phyloP scores from a whole-genome alignment of 1,284 basidiomycete genomes.

The Leccinum fallax region DNA sequence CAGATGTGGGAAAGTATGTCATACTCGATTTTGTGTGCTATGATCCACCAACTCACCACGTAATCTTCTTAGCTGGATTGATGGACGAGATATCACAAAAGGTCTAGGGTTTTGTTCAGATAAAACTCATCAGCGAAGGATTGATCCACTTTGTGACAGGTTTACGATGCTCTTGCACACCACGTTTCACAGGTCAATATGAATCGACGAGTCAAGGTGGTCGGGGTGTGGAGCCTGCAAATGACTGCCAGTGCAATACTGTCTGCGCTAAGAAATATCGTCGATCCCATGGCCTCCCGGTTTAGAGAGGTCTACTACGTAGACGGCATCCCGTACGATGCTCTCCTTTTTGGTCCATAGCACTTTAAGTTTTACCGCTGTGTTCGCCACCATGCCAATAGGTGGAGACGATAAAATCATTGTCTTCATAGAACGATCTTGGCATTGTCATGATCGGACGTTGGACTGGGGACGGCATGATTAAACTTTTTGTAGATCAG shows the following conservation, averaged over 20 bases:
- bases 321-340: conserved; percentile 38
- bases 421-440: not conserved
- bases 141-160: conserved; percentile 42
- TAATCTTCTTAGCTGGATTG: conserved; percentile 60
- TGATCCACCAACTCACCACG: conserved; percentile 18
- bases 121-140: not conserved
- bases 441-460: not conserved
- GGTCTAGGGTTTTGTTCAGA: conserved; percentile 39
- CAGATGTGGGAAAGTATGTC: conserved; percentile 85
- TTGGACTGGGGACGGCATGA: not conserved
- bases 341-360: conserved; percentile 29
- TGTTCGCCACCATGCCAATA: conserved; percentile 2
- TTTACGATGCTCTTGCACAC: conserved; percentile 88
- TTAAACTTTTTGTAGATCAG: not conserved
- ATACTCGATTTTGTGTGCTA: not conserved
- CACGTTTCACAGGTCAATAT: conserved; percentile 89
- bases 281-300: conserved; percentile 56
- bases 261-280: conserved; percentile 56
- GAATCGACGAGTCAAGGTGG: conserved; percentile 83
- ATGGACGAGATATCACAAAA: conserved; percentile 82
- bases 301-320: conserved; percentile 45
- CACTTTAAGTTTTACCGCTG: conserved; percentile 16
- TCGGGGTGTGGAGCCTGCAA: conserved; percentile 82
- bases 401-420: conserved; percentile 10
- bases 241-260: conserved; percentile 70